These are phyloP conservation scores for Saccharomycopsis selenospora DNA, from an alignment of 805 yeast species.

Conservation along the genomic window DNA sequence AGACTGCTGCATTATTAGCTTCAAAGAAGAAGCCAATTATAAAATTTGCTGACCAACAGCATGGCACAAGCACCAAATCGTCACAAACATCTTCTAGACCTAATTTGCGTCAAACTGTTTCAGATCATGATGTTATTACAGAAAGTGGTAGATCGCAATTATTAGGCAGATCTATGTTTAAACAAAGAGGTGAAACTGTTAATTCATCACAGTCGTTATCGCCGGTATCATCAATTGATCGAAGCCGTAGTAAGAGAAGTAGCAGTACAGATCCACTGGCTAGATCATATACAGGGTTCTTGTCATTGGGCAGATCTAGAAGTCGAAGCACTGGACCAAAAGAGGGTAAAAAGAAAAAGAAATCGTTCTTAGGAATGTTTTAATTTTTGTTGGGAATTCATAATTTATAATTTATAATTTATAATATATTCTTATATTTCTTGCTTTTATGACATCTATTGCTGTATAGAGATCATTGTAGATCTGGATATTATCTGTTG, in stretches of 20 bases:
- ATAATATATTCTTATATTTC: too few relatives aligned
- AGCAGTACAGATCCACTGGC: not conserved
- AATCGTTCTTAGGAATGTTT: not conserved
- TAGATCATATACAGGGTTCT: not conserved
- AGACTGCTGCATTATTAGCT: too few relatives aligned
- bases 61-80: too few relatives aligned
- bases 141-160: too few relatives aligned
- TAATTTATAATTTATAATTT: too few relatives aligned
- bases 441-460: too few relatives aligned
- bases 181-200: not conserved
- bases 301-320: too few relatives aligned
- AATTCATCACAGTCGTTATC: not conserved
- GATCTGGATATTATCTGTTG: too few relatives aligned
- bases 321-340: not conserved
- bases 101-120: too few relatives aligned
- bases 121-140: too few relatives aligned
- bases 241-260: not conserved
- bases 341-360: not conserved
- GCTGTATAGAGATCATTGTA: too few relatives aligned
- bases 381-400: not conserved
- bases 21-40: not conserved
- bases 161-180: not conserved
- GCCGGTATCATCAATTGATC: not conserved
- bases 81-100: too few relatives aligned
- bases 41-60: slow-evolving; percentile 15